These are phyloP conservation scores for Meyerozyma carpophila DNA, from an alignment of 1,139 yeast genomes.

Conservation along the genomic window DNA sequence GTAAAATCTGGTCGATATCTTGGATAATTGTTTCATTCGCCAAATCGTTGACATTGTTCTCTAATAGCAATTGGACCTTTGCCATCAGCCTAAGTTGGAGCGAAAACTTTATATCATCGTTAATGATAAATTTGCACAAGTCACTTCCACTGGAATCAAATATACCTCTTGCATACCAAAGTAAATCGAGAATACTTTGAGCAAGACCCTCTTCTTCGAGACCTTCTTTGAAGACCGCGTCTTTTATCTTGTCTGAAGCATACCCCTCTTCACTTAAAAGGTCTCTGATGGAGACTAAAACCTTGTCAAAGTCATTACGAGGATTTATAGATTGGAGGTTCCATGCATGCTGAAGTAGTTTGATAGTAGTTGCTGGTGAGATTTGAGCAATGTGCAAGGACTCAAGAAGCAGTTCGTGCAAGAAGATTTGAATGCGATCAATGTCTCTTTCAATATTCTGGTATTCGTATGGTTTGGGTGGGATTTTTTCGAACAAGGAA, in stretches of 20 bases:
- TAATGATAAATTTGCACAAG: conserved; percentile 14
- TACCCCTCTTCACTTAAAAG: neutral
- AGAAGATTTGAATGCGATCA: conserved; percentile 23
- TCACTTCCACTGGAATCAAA: conserved; percentile 5
- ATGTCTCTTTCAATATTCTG: conserved; percentile 25
- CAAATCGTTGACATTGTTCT: neutral
- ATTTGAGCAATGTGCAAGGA: conserved; percentile 6
- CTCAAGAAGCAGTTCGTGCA: conserved; percentile 8
- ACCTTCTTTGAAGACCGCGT: conserved; percentile 16
- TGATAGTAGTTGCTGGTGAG: conserved; percentile 10
- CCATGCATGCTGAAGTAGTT: conserved; percentile 17
- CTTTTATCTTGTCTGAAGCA: conserved; percentile 7
- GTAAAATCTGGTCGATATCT: conserved; percentile 1
- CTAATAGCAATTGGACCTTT: conserved; percentile 7
- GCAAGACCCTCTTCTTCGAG: conserved; percentile 21
- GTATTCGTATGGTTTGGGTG: conserved; percentile 35
- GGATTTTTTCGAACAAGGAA: conserved; percentile 18
- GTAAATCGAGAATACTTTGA: conserved; percentile 13
- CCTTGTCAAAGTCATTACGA: neutral
- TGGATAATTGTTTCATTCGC: conserved; percentile 8
- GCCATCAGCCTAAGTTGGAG: conserved; percentile 18
- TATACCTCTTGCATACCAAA: conserved; percentile 9
- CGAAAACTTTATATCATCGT: conserved; percentile 21
- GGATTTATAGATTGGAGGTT: conserved; percentile 15
- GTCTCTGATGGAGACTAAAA: neutral